phyloP scores from a whole-genome alignment of 352 stramenopile genomes.

The Globisporangium okanoganense region DNA sequence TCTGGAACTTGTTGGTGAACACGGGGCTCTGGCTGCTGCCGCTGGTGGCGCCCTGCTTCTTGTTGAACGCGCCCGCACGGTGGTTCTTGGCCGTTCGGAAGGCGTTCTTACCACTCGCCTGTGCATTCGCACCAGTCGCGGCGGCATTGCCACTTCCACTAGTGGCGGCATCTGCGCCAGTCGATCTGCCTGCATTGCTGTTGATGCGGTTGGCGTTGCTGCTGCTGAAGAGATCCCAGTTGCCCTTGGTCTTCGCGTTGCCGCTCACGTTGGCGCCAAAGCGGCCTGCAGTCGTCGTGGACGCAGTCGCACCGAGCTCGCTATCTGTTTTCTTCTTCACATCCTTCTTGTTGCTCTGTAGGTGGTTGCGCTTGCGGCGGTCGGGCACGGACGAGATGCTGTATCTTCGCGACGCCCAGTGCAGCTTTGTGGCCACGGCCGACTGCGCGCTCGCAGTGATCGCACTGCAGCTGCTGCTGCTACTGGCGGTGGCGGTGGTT shows the following conservation, averaged over 20 bases:
- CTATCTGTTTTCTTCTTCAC: conserved; percentile 19
- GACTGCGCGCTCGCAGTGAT: neutral
- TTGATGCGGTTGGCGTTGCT: conserved; percentile 9
- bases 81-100: conserved; percentile 15
- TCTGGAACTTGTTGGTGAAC: conserved; percentile 86
- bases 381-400: conserved; percentile 35
- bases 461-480: neutral
- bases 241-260: conserved; percentile 21
- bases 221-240: conserved; percentile 30
- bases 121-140: neutral
- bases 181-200: neutral
- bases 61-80: conserved; percentile 18
- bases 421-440: conserved; percentile 7
- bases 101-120: neutral
- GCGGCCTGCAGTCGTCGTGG: neutral
- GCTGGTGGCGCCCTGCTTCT: conserved; percentile 11
- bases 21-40: conserved; percentile 28
- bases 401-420: conserved; percentile 16
- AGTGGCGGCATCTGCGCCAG: conserved; percentile 2
- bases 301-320: neutral
- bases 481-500: neutral
- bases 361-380: conserved; percentile 47
- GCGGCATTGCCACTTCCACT: neutral
- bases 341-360: conserved; percentile 43
- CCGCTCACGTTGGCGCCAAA: conserved; percentile 16